phyloP scores from a whole-genome alignment of 2,329 filamentous ascomycete genomes.

The Sclerotinia trifoliorum region DNA sequence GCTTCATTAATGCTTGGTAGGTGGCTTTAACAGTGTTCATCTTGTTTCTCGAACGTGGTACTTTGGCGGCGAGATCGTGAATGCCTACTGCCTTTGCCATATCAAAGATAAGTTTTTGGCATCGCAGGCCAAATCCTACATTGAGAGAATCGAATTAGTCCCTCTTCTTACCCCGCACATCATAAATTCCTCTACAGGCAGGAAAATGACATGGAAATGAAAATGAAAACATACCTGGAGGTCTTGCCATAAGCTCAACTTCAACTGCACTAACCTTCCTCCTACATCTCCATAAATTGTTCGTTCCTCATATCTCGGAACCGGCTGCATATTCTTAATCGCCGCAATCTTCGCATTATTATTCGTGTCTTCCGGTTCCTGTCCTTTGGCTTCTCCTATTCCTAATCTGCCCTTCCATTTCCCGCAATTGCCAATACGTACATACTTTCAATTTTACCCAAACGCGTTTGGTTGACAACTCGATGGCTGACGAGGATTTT shows the following conservation, averaged over 20 bases:
- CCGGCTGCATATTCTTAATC: constrained; percentile 89
- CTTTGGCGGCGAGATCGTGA: constrained; percentile 78
- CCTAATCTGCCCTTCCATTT: constrained; percentile 84
- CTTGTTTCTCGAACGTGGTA: constrained; percentile 83
- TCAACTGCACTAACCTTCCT: constrained; percentile 85
- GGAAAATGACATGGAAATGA: background rate
- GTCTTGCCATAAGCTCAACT: constrained; percentile 76
- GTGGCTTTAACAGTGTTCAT: constrained; percentile 98
- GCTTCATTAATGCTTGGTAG: constrained; percentile 76
- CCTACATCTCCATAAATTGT: constrained; percentile 86
- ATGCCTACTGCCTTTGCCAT: constrained; percentile 87
- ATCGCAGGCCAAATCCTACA: constrained; percentile 88
- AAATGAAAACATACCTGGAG: constrained; percentile 67
- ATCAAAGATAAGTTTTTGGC: constrained; percentile 89
- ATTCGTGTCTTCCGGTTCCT: constrained; percentile 65
- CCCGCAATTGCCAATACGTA: constrained; percentile 82
- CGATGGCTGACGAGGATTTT: constrained; percentile 72
- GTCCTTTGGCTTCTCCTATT: constrained; percentile 85
- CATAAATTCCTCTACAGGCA: background rate
- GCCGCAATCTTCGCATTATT: constrained; percentile 76
- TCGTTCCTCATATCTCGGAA: constrained; percentile 84
- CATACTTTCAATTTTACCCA: constrained; percentile 82
- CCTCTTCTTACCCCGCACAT: background rate
- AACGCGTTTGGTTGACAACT: constrained; percentile 90
- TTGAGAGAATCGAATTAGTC: constrained; percentile 19